These are phyloP conservation scores for Ascoidea tarda DNA, from an alignment of 805 yeast species.

Conservation along the genomic window DNA sequence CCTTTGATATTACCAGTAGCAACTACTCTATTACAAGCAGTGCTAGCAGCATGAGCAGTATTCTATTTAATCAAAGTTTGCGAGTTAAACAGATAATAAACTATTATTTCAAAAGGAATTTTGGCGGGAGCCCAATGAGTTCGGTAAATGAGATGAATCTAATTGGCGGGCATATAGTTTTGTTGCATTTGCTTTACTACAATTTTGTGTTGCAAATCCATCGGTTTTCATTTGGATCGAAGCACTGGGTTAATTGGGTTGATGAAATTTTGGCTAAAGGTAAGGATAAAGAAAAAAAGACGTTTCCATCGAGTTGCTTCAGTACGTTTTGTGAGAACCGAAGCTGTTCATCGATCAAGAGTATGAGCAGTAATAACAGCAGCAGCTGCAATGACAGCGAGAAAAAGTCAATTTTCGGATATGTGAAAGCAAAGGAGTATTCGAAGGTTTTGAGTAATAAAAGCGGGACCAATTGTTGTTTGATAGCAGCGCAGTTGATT, in stretches of 20 bases:
- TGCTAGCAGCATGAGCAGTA: too few relatives aligned
- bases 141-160: not conserved
- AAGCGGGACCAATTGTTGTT: not conserved
- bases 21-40: too few relatives aligned
- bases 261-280: not conserved
- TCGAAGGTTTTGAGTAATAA: not conserved
- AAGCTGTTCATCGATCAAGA: too few relatives aligned
- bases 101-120: too few relatives aligned
- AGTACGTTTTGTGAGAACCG: too few relatives aligned
- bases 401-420: not conserved
- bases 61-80: too few relatives aligned
- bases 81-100: too few relatives aligned
- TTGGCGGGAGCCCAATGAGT: too few relatives aligned
- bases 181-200: not conserved
- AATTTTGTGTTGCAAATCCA: not conserved
- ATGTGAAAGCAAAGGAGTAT: not conserved
- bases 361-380: not conserved
- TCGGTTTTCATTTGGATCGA: not conserved
- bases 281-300: too few relatives aligned
- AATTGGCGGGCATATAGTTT: not conserved
- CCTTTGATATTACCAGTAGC: not conserved
- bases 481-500: not conserved
- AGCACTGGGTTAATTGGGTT: not conserved
- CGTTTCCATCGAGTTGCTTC: too few relatives aligned
- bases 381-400: not conserved